Conservation (phyloP, 164 flowering plant genomes). For the Vitis rupestris region DNA sequence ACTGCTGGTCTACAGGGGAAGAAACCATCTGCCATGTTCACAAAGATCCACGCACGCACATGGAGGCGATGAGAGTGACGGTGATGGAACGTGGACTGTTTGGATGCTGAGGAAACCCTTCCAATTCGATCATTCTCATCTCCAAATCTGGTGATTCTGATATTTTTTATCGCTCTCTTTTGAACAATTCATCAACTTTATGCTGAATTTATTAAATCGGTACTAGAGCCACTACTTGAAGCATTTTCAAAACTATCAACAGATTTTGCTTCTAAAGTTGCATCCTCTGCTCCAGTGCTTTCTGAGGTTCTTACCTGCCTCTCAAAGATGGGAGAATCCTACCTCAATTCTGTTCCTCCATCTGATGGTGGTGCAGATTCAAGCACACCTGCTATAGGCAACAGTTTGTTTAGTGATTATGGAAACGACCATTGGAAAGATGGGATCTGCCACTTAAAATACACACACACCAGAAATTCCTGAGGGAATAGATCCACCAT, state of each 20-base stretch:
- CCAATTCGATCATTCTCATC: background rate
- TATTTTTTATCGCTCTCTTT: background rate
- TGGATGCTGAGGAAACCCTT: background rate
- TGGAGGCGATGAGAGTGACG: conserved; percentile 1
- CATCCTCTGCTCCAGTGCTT: conserved; percentile 42
- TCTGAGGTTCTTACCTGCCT: conserved; percentile 49
- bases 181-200: background rate
- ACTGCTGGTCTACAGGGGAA: too few relatives aligned
- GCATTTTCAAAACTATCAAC: conserved; percentile 36
- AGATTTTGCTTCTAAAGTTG: conserved; percentile 48
- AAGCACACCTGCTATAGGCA: background rate
- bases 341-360: conserved; percentile 20
- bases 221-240: conserved; percentile 57
- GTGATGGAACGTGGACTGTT: background rate
- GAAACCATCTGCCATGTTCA: too few relatives aligned
- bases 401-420: too few relatives aligned
- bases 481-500: too few relatives aligned
- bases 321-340: conserved; percentile 34
- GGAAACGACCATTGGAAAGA: too few relatives aligned
- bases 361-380: conserved; percentile 16
- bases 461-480: too few relatives aligned
- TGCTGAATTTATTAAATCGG: conserved; percentile 41
- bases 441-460: too few relatives aligned
- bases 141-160: background rate
- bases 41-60: too few relatives aligned